These are phyloP conservation scores for Diaporthe caulivora DNA, from an alignment of 2,329 filamentous ascomycete genomes.

Conservation along the genomic window DNA sequence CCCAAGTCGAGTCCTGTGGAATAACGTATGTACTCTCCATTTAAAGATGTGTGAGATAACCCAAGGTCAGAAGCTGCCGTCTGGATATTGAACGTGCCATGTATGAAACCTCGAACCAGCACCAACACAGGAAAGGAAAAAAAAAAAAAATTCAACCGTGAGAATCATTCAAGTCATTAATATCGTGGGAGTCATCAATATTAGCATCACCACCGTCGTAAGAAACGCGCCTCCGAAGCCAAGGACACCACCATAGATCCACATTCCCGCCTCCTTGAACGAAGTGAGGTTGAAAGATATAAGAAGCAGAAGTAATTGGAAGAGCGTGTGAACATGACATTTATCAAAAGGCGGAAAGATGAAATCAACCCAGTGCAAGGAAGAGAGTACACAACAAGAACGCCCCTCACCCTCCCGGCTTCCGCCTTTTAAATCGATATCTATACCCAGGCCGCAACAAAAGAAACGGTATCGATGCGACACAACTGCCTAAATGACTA, in stretches of 20 bases:
- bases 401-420: neutral
- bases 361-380: neutral
- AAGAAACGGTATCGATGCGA: constrained; percentile 12
- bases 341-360: neutral
- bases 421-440: constrained; percentile 11
- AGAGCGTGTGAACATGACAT: neutral
- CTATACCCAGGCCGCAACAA: constrained; percentile 15
- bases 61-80: neutral
- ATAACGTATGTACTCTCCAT: neutral
- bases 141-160: neutral
- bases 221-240: neutral
- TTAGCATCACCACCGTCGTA: neutral
- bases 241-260: neutral
- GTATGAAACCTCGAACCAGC: neutral
- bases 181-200: neutral
- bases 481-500: no score
- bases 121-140: neutral
- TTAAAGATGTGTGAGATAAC: neutral
- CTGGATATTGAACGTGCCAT: constrained; percentile 10
- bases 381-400: neutral
- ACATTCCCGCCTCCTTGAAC: neutral
- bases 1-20: neutral
- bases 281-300: neutral
- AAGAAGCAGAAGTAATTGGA: neutral
- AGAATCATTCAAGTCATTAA: constrained; percentile 2